phyloP scores from a whole-genome alignment of 495 filamentous ascomycete genomes.

The Mytilinidion resinicola region DNA sequence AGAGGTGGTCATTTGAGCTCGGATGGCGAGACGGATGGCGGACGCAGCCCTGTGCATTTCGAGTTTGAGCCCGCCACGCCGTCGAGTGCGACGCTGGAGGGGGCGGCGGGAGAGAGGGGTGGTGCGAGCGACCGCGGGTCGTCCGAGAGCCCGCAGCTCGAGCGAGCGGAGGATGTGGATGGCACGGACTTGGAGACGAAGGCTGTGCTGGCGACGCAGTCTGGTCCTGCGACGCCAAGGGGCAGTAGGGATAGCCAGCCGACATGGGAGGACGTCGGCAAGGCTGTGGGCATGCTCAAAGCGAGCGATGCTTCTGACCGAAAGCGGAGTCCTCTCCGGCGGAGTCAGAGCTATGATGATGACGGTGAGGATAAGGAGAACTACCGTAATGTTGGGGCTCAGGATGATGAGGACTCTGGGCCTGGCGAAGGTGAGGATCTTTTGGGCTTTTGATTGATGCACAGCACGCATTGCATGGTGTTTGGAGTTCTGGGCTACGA shows the following conservation, averaged over 20 bases:
- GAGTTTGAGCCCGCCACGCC: slow-evolving; percentile 47
- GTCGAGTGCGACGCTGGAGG: slow-evolving; percentile 7
- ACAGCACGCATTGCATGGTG: too few relatives aligned
- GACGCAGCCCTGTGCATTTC: slow-evolving; percentile 36
- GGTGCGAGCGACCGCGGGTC: slow-evolving; percentile 1
- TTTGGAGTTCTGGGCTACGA: too few relatives aligned
- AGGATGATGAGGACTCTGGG: slow-evolving; percentile 11
- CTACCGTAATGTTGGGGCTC: slow-evolving; percentile 3
- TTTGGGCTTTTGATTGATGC: background rate
- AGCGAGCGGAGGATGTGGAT: slow-evolving; percentile 13
- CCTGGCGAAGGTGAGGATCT: background rate
- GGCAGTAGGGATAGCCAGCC: slow-evolving; percentile 26
- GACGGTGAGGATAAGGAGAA: background rate
- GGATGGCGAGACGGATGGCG: slow-evolving; percentile 38
- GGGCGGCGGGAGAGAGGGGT: background rate
- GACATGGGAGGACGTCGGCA: slow-evolving; percentile 24
- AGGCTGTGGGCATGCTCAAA: slow-evolving; percentile 17
- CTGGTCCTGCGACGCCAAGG: slow-evolving; percentile 30
- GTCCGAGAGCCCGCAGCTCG: too few relatives aligned
- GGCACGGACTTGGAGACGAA: background rate
- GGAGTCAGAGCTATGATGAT: slow-evolving; percentile 11
- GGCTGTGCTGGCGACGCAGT: slow-evolving; percentile 25
- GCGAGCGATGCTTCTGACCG: slow-evolving; percentile 14
- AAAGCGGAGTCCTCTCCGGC: slow-evolving; percentile 12
- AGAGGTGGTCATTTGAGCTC: slow-evolving; percentile 26